A percentile compares a stretch with the other conserved stretches of the same genome.
phyloP scores from a whole-genome alignment of 2,329 filamentous ascomycete species.

The Pseudopyrenochaeta lycopersici region DNA sequence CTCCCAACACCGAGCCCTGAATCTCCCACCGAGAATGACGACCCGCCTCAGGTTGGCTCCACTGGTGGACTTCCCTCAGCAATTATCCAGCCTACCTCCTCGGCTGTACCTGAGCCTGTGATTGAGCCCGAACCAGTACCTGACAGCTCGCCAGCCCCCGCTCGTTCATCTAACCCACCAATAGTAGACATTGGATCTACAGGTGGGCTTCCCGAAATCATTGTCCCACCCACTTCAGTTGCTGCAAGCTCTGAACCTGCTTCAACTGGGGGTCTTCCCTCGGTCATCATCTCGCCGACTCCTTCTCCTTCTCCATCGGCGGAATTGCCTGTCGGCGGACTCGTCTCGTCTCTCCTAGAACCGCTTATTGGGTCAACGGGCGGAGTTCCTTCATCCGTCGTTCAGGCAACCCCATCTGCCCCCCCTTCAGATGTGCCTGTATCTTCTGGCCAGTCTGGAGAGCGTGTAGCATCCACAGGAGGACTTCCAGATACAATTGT shows the following conservation, averaged over 20 bases:
- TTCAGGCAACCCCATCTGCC: constrained; percentile 26
- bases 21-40: constrained; percentile 5
- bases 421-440: constrained; percentile 1
- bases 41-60: constrained; percentile 9
- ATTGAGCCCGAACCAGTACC: constrained; percentile 7
- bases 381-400: constrained; percentile 24
- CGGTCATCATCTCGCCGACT: constrained; percentile 1
- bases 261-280: constrained; percentile 6
- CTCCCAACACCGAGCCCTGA: constrained; percentile 11
- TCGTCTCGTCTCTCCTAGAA: constrained; percentile 19
- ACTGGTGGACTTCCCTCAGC: constrained; percentile 22
- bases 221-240: constrained; percentile 4
- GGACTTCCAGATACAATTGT: constrained; percentile 25
- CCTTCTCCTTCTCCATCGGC: constrained; percentile 4
- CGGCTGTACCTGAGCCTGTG: constrained; percentile 1
- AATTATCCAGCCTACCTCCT: constrained; percentile 20
- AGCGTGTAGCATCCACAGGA: constrained; percentile 22
- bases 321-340: constrained; percentile 3
- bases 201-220: constrained; percentile 9
- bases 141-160: constrained; percentile 4
- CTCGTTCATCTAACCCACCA: constrained; percentile 2
- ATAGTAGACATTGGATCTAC: constrained; percentile 1
- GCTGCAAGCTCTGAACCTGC: background rate
- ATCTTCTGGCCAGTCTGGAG: constrained; percentile 14
- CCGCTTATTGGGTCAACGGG: constrained; percentile 31